Evolutionary conservation across 495 filamentous ascomycete genomes (phyloP).

Genomic region (Entonaema liquescens): DNA sequence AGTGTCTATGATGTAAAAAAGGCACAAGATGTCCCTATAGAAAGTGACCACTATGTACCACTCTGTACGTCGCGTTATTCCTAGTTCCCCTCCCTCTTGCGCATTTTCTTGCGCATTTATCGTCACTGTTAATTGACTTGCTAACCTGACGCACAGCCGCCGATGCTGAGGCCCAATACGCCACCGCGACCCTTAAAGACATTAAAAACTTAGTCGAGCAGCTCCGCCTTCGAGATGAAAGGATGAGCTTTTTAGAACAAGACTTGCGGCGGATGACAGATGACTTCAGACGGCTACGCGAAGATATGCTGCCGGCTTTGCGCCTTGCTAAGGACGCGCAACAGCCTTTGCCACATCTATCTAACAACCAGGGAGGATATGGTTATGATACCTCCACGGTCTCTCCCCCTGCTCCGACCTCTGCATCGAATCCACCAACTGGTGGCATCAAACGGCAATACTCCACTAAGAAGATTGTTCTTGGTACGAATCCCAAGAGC

Average conservation of each 20-base stretch:
- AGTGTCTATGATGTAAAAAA: conserved; percentile 94
- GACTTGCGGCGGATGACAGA: conserved; percentile 84
- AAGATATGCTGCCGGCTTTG: conserved; percentile 89
- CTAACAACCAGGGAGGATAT: conserved; percentile 52
- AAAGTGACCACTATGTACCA: conserved; percentile 92
- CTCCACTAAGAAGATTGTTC: conserved; percentile 90
- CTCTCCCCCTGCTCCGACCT: conserved; percentile 61
- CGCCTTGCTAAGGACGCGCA: conserved; percentile 89
- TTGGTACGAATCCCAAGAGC: conserved; percentile 78
- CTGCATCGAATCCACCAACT: conserved; percentile 56
- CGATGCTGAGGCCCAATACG: conserved; percentile 84
- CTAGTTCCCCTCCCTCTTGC: not conserved
- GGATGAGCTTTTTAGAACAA: conserved; percentile 78
- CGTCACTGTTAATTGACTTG: conserved; percentile 37
- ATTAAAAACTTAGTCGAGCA: conserved; percentile 87
- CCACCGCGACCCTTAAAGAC: conserved; percentile 89
- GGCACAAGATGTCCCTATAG: conserved; percentile 87
- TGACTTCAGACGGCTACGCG: conserved; percentile 82
- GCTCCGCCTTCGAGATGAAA: conserved; percentile 85
- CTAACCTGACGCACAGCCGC: conserved; percentile 66
- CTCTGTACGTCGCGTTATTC: conserved; percentile 70
- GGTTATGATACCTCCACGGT: conserved; percentile 55
- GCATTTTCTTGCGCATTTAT: conserved; percentile 9
- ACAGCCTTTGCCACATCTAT: conserved; percentile 77
- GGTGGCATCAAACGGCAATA: conserved; percentile 77